Base-by-base conservation (phyloP, 129 eudicot genomes). In the Tagetes patula region DNA sequence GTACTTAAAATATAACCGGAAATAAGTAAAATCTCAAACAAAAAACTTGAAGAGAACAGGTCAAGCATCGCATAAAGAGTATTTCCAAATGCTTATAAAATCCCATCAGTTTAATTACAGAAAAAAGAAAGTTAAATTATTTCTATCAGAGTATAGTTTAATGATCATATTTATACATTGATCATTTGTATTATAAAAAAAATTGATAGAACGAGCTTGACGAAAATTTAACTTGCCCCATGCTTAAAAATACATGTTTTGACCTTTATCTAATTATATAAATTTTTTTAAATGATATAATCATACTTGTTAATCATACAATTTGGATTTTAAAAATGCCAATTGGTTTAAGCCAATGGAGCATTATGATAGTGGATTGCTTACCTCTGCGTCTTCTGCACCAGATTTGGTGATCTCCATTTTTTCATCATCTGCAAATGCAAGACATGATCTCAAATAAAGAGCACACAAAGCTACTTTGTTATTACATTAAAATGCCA, bases 341-440 rank as follows among this genome's bases (percentile, higher is more conserved):
- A 30, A 34, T 11, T 13, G 5, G 61, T 65, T 63, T 40, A 36
- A 64, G 33, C 34, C 5, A 64, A 64, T 7, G 1, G 12, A 48
- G 41, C 40, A 67, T 10, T 37, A 14, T 49, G 43, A 27, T 30
- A 5, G 31, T 73, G 31, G 4, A 37, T 65, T 50, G 73, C 74
- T 65, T 65, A 79, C 82, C 74, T 79, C 78, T 8, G 76, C 77
- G 11, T 77, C 82, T 52, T 78, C 83, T 11, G 73, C 77, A 10
- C 82, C 82, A 30, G 81, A 37, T 78, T 79, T 72, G 37, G 69
- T 13, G 46, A 73, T 78, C 65, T 82, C 86, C 86, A 82, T 78
- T 67, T 77, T 82, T 53, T 77, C 82, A 79, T 82, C 85, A 54
- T 82, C 86, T 78, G 77, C 53, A 69, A 50, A 72, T 65, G 68